Evolutionary conservation across 1,284 basidiomycete genomes (phyloP).

Genomic region (Moniliella sp.): DNA sequence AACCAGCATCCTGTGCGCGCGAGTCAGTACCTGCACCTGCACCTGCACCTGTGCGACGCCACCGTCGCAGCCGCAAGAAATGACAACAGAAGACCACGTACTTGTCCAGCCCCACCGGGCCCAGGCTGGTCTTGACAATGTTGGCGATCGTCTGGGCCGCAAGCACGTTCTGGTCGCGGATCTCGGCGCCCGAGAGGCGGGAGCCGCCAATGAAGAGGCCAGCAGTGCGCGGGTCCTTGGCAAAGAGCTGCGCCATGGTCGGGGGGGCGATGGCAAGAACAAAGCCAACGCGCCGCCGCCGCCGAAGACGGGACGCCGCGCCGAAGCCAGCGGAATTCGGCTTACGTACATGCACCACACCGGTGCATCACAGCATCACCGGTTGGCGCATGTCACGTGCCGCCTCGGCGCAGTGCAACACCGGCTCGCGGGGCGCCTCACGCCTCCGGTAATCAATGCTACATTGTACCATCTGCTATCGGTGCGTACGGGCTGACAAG

Average conservation of each 20-base stretch:
- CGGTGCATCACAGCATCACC: too few species aligned
- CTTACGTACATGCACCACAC: too few species aligned
- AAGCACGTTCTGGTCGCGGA: conserved; percentile 74
- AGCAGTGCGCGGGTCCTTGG: conserved; percentile 29
- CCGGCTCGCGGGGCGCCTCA: too few species aligned
- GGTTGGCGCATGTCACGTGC: too few species aligned
- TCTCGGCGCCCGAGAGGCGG: conserved; percentile 77
- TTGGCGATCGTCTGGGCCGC: conserved; percentile 92
- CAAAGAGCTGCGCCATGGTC: conserved; percentile 30
- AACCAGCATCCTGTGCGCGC: conserved; percentile 48
- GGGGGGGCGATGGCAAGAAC: too few species aligned
- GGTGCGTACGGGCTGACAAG: too few species aligned
- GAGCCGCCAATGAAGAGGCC: conserved; percentile 65
- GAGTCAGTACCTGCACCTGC: background rate
- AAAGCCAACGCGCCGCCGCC: too few species aligned
- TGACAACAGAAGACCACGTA: conserved; percentile 3
- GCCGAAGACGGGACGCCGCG: too few species aligned
- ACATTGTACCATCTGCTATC: too few species aligned
- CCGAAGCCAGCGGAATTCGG: too few species aligned
- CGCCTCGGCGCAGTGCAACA: too few species aligned
- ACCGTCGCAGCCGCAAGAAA: background rate
- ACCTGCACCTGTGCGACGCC: background rate
- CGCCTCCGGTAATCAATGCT: too few species aligned
- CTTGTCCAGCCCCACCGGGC: conserved; percentile 49
- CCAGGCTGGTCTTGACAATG: conserved; percentile 84